Base-by-base conservation (phyloP, 441 rosid species). In the Hura crepitans region DNA sequence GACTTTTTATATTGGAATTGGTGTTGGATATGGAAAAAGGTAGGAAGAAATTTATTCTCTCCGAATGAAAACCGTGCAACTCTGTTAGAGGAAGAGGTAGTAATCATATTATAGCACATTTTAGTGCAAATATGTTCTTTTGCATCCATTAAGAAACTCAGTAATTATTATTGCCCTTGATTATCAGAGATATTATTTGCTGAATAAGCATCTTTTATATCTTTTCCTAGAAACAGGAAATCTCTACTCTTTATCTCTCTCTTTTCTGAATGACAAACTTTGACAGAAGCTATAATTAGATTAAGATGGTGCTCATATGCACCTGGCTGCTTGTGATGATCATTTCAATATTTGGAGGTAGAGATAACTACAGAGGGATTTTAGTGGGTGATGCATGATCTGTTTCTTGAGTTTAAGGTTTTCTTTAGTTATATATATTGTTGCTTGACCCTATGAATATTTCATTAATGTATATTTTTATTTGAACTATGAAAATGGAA, bases 121-220 rank as follows among this genome's bases (percentile, higher is more conserved):
- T n/a, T n/a, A n/a, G n/a, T n/a, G n/a, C n/a, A n/a, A n/a, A n/a
- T n/a, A n/a, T 59, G 57, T 35, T 59, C 28, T 35, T 54, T 65
- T 65, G 56, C 42, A 18, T 65, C 56, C 23, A 37, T 33, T 20
- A 50, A 35, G 57, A 20, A 37, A 22, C 25, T 66, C 49, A 66
- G 31, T 18, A 23, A 23, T 8, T 37, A 2, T 28, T 28, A 46
- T 27, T 53, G 22, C 65, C 25, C 31, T 66, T 50, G 70, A 54
- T 68, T 55, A 10, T 37, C 2, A 35, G 50, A 35, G 61, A 42
- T 57, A 18, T 13, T 20, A 64, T 54, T 51, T 28, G 10, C 37
- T 37, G 9, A 9, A 14, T 57, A 68, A 17, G 65, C 23, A 62
- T 62, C 50, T 23, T 5, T 14, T 43, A 43, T 5, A 25, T n/a